A percentile compares a stretch with the other conserved stretches of the same genome.
phyloP scores from a whole-genome alignment of 1,284 basidiomycete species.

The Tausonia pullulans region DNA sequence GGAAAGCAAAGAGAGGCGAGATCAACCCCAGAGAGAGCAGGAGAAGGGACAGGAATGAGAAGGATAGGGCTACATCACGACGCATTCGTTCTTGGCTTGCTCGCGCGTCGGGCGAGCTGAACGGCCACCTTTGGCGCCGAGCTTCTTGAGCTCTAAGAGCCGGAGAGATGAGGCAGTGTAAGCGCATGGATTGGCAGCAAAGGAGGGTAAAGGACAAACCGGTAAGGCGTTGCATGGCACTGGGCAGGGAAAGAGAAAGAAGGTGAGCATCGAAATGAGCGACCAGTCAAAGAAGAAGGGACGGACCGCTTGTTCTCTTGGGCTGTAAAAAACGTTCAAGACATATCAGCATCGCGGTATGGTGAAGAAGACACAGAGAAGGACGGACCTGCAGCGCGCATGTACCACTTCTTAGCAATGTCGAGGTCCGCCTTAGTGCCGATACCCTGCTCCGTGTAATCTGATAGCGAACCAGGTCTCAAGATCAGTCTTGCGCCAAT shows the following conservation, averaged over 20 bases:
- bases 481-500: background rate
- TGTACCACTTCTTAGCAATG: slow-evolving; percentile 96
- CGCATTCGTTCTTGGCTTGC: slow-evolving; percentile 82
- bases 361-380: background rate
- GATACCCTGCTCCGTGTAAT: slow-evolving; percentile 96
- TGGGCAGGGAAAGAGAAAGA: background rate
- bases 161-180: background rate
- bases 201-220: background rate
- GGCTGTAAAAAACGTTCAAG: slow-evolving; percentile 40
- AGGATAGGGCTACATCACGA: slow-evolving; percentile 47
- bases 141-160: slow-evolving; percentile 49
- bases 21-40: too few relatives aligned
- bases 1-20: too few relatives aligned
- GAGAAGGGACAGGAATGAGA: too few relatives aligned
- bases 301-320: slow-evolving; percentile 81
- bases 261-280: background rate
- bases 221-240: slow-evolving; percentile 73
- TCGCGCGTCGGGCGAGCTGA: slow-evolving; percentile 76
- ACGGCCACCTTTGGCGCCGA: slow-evolving; percentile 57
- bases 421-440: slow-evolving; percentile 93
- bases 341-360: background rate
- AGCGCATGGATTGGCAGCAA: background rate
- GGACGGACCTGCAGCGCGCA: slow-evolving; percentile 81
- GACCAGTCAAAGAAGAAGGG: background rate
- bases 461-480: slow-evolving; percentile 19